Evolutionary conservation across 164 flowering plant genomes (phyloP).

Genomic region (Chimonanthus praecox): DNA sequence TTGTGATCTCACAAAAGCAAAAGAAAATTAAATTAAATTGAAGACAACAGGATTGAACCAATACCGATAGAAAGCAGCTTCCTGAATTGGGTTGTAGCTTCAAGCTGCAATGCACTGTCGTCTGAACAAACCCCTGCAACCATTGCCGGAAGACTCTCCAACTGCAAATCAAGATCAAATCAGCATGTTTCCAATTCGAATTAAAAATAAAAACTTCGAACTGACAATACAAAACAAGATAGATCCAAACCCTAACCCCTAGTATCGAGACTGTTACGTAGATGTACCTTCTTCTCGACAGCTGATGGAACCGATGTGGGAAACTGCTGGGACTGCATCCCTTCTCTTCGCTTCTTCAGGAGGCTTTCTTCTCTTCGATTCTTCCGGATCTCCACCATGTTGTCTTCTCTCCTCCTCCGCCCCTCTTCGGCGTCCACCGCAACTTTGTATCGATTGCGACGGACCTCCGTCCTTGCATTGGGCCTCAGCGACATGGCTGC

Average conservation of each 20-base stretch:
- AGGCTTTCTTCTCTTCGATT: conserved; percentile 63
- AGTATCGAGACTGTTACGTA: not conserved
- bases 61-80: conserved; percentile 74
- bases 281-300: conserved; percentile 47
- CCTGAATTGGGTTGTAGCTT: conserved; percentile 77
- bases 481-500: conserved; percentile 68
- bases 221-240: not conserved
- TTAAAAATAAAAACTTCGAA: not conserved
- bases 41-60: not conserved
- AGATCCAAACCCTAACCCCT: conserved; percentile 7
- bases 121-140: conserved; percentile 64
- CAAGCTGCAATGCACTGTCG: conserved; percentile 52
- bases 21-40: not conserved
- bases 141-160: conserved; percentile 73
- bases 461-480: conserved; percentile 56
- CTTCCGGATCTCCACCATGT: conserved; percentile 83
- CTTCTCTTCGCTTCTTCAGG: conserved; percentile 72
- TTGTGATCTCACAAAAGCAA: not conserved
- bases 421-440: conserved; percentile 86
- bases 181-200: too few relatives aligned
- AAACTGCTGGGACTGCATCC: conserved; percentile 45
- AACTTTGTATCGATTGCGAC: conserved; percentile 81
- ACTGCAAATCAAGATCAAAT: conserved; percentile 20
- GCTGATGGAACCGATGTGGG: conserved; percentile 27
- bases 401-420: conserved; percentile 66